These are phyloP conservation scores for Xylariaceae sp. DNA, from an alignment of 2,329 filamentous ascomycete species.

Conservation along the genomic window DNA sequence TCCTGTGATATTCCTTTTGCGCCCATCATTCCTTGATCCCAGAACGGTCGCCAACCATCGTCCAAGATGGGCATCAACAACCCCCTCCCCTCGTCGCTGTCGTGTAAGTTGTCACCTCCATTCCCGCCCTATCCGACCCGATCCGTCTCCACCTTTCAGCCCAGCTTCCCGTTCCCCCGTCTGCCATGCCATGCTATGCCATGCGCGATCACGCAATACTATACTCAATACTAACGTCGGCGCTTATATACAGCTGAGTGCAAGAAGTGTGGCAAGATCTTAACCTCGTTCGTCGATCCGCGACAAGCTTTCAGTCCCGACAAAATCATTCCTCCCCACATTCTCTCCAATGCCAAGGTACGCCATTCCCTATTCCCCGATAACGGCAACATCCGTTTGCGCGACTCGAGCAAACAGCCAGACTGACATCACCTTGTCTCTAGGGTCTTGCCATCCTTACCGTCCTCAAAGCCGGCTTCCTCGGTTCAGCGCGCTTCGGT, in stretches of 20 bases:
- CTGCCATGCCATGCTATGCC: background rate
- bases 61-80: conserved; percentile 58
- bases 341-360: conserved; percentile 90
- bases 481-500: conserved; percentile 75
- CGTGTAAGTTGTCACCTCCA: conserved; percentile 47
- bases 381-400: background rate
- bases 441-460: conserved; percentile 78
- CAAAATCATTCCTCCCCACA: conserved; percentile 88
- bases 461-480: conserved; percentile 80
- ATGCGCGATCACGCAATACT: conserved; percentile 11
- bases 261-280: conserved; percentile 93
- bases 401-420: background rate
- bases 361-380: conserved; percentile 7
- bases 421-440: conserved; percentile 5
- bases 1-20: background rate
- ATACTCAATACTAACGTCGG: conserved; percentile 9
- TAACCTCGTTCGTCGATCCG: conserved; percentile 91
- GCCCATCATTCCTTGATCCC: conserved; percentile 3
- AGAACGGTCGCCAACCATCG: conserved; percentile 4
- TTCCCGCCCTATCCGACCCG: conserved; percentile 19
- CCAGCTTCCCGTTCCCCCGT: background rate
- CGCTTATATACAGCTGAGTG: conserved; percentile 68
- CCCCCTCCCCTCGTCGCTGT: conserved; percentile 61
- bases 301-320: conserved; percentile 90
- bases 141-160: background rate